Conservation (phyloP, 495 filamentous ascomycete species). For the Annulohypoxylon moriforme region DNA sequence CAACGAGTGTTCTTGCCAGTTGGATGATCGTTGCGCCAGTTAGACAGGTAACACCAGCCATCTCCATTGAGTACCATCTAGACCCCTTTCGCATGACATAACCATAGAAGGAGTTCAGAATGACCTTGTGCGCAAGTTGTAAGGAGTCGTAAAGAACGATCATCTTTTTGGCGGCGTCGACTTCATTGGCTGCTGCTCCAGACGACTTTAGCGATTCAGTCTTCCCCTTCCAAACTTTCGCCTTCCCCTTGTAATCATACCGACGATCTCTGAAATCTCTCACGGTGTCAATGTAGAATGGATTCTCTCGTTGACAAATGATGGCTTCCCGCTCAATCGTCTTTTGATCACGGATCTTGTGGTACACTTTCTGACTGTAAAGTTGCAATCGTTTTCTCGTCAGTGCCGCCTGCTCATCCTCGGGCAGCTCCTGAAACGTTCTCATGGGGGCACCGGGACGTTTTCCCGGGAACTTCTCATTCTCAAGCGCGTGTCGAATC, state of each 20-base stretch:
- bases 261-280: slow-evolving; percentile 93
- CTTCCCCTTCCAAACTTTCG: slow-evolving; percentile 98
- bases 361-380: slow-evolving; percentile 98
- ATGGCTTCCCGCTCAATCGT: slow-evolving; percentile 96
- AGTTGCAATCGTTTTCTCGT: slow-evolving; percentile 89
- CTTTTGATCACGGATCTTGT: slow-evolving; percentile 96
- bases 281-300: slow-evolving; percentile 98
- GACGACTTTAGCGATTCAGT: slow-evolving; percentile 84
- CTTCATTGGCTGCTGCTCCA: slow-evolving; percentile 78
- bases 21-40: slow-evolving; percentile 98
- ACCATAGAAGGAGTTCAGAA: slow-evolving; percentile 98
- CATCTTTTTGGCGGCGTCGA: slow-evolving; percentile 99
- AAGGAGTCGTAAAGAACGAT: slow-evolving; percentile 95
- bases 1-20: slow-evolving; percentile 92
- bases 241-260: slow-evolving; percentile 97
- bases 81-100: slow-evolving; percentile 99
- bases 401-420: slow-evolving; percentile 83
- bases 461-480: slow-evolving; percentile 87
- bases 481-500: slow-evolving; percentile 92
- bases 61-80: slow-evolving; percentile 99
- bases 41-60: slow-evolving; percentile 98
- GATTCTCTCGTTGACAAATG: slow-evolving; percentile 98
- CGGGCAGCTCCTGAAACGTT: slow-evolving; percentile 81
- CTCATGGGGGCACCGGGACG: slow-evolving; percentile 74
- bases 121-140: slow-evolving; percentile 98